Conservation (phyloP, 495 filamentous ascomycete genomes). For the Penicillium diatomitis region DNA sequence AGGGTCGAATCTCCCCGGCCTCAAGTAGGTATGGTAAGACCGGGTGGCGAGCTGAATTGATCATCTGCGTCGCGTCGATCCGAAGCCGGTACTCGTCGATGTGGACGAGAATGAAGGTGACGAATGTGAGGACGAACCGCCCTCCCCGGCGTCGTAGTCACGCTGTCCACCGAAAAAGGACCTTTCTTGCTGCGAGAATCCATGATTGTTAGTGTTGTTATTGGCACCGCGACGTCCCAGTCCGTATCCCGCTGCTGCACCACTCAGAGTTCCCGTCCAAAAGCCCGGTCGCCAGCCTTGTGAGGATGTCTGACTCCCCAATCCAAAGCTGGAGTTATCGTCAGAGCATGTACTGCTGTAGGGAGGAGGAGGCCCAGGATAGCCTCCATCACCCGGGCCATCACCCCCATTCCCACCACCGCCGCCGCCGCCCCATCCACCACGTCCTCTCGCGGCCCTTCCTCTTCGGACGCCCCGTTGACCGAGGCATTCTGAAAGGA, state of each 20-base stretch:
- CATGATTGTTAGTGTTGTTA: conserved; percentile 1
- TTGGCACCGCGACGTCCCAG: conserved; percentile 45
- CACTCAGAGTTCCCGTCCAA: conserved; percentile 68
- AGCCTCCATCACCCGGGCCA: conserved; percentile 39
- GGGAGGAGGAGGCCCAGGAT: conserved; percentile 51
- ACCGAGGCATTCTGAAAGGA: conserved; percentile 16
- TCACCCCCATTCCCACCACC: conserved; percentile 34
- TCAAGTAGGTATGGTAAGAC: background rate
- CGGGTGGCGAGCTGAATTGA: background rate
- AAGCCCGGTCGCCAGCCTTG: conserved; percentile 77
- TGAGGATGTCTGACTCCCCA: conserved; percentile 7
- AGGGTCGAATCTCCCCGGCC: background rate
- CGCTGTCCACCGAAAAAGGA: conserved; percentile 9
- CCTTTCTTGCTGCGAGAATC: background rate
- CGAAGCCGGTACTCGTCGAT: conserved; percentile 80
- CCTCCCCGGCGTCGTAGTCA: conserved; percentile 36
- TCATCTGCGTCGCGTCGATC: conserved; percentile 71
- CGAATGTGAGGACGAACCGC: conserved; percentile 39
- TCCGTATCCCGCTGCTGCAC: conserved; percentile 61
- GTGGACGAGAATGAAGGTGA: conserved; percentile 41
- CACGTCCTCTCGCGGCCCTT: conserved; percentile 3
- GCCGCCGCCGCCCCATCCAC: conserved; percentile 36
- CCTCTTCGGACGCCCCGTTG: conserved; percentile 4
- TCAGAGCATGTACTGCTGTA: conserved; percentile 46
- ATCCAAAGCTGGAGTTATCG: conserved; percentile 16